Evolutionary conservation across 2,329 filamentous ascomycete species (phyloP).

Genomic region (Shiraia bambusicola): DNA sequence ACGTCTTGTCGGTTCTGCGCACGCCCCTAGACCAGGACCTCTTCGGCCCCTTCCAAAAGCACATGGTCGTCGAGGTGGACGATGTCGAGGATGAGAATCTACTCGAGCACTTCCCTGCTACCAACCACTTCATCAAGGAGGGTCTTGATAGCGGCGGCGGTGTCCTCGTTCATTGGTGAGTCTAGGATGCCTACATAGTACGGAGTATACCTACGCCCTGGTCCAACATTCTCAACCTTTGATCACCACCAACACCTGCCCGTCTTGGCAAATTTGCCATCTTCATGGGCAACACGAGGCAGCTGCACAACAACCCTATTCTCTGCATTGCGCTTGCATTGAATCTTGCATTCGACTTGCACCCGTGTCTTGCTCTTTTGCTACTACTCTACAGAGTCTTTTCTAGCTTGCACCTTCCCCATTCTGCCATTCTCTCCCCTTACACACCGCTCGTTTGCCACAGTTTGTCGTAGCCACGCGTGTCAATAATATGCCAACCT

Average conservation of each 20-base stretch:
- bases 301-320: conserved; percentile 2
- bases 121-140: conserved; percentile 79
- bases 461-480: conserved; percentile 29
- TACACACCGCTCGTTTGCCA: conserved; percentile 43
- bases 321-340: conserved; percentile 11
- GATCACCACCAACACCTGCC: conserved; percentile 29
- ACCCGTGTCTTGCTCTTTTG: conserved; percentile 26
- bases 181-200: conserved; percentile 24
- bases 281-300: conserved; percentile 21
- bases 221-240: conserved; percentile 28
- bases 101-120: conserved; percentile 73
- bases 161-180: conserved; percentile 72
- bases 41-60: conserved; percentile 63
- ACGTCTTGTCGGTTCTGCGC: conserved; percentile 81
- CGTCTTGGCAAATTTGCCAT: conserved; percentile 39
- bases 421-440: conserved; percentile 18
- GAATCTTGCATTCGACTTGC: conserved; percentile 9
- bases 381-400: conserved; percentile 11
- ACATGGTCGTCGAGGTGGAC: conserved; percentile 81
- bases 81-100: conserved; percentile 90
- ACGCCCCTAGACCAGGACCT: conserved; percentile 59
- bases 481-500: conserved; percentile 39
- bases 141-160: conserved; percentile 64
- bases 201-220: conserved; percentile 19
- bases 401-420: conserved; percentile 16